Evolutionary conservation across 1,139 yeast species (phyloP), one percentile per base, ranked within the genome.

Genomic region (Tardiomyces depauwii): DNA sequence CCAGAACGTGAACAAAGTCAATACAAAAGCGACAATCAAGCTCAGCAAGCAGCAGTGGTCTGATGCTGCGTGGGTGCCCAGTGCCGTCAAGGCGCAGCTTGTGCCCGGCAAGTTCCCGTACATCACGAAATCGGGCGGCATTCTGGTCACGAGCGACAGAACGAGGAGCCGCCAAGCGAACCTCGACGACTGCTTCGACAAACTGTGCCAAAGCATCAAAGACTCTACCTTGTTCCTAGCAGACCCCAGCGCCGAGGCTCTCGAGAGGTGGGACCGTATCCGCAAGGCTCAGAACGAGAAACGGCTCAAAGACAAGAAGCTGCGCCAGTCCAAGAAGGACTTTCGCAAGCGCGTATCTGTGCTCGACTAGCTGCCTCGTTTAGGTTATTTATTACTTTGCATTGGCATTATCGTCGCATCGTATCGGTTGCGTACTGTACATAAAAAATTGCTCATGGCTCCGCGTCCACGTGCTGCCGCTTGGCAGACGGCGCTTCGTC

Each of bases 1-100:
- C 0, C 97, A 89, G 56, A 85, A 89, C 59, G 96, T 89, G 14
- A 89, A 89, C 62, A 89, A 87, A 47, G 61, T 64, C 38, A 64
- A 62, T 46, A 55, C 91, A 2, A 88, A 88, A 57, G 95, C 93
- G 2, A 78, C 91, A 0, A 62, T 89, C 12, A 67, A 77, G 2
- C 58, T 86, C 51, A 60, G 63, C 4, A 61, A 71, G 0, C 62
- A 66, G 1, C 63, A 68, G 40, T 77, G 89, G 78, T 66, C 72
- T 10, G 55, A 62, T 2, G 73, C 78, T 18, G 55, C 56, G 6
- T 85, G 94, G 93, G 72, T 88, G 1, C 93, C 95, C 0, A 51
- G 50, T 2, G 69, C 72, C 1, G 64, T 80, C 1, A 67, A 74
- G 45, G 56, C 61, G 7, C 82, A 78, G 54, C 44, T 58, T 28